Evolutionary conservation across 139 green algal species (phyloP).

Genomic region (Chlorella sp.): DNA sequence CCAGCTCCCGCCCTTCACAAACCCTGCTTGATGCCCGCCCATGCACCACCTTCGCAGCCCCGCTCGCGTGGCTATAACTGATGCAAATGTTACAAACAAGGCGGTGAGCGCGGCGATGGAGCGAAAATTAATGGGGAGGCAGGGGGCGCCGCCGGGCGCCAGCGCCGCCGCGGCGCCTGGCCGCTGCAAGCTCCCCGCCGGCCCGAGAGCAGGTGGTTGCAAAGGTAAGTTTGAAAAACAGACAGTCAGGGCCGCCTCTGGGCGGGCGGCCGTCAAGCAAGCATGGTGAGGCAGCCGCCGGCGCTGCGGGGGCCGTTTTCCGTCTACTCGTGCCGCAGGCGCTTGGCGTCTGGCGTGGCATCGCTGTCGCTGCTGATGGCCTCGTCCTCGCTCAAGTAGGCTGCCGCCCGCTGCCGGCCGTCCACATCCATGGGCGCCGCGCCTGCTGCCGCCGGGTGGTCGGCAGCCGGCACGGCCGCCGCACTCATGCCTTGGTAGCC

Average conservation of each 20-base stretch:
- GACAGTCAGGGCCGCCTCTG: not conserved
- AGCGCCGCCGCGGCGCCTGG: too few relatives aligned
- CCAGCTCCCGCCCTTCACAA: not conserved
- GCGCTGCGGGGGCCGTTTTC: not conserved
- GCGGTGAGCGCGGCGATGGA: not conserved
- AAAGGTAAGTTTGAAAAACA: not conserved
- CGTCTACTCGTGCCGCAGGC: not conserved
- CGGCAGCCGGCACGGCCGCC: too few relatives aligned
- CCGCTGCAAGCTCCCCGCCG: too few relatives aligned
- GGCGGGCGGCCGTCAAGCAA: not conserved
- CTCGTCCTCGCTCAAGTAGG: not conserved
- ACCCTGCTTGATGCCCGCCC: too few relatives aligned
- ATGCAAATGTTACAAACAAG: not conserved
- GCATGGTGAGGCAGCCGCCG: not conserved
- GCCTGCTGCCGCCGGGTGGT: not conserved
- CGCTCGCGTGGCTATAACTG: not conserved
- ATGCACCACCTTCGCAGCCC: not conserved
- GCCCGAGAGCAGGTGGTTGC: not conserved
- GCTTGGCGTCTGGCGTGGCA: not conserved
- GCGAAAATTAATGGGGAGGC: not conserved
- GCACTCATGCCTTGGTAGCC: conserved; percentile 15
- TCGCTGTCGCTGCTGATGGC: not conserved
- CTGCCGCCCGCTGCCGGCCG: not conserved
- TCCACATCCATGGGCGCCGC: not conserved
- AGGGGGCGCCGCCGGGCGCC: too few relatives aligned